Percentiles rank a stretch among this genome's conserved stretches.
Evolutionary conservation across 768 basidiomycete species (phyloP).

Genomic region (Psilocybe tampanensis): DNA sequence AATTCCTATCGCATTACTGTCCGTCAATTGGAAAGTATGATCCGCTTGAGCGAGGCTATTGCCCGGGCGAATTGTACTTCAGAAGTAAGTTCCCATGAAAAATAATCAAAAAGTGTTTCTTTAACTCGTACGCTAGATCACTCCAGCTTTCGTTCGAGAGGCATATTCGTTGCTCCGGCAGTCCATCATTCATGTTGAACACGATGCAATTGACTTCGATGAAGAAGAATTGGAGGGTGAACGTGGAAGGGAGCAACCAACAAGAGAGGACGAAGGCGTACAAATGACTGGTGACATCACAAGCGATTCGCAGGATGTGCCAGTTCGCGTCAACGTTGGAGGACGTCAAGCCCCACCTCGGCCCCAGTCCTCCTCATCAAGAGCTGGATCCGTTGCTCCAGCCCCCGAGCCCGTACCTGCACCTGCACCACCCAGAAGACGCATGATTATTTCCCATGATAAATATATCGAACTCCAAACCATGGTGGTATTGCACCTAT

Average conservation of each 20-base stretch:
- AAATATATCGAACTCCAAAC: conserved; percentile 90
- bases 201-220: conserved; percentile 98
- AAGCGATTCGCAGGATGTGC: conserved; percentile 46
- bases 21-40: conserved; percentile 97
- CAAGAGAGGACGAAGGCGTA: conserved; percentile 45
- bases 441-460: conserved; percentile 96
- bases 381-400: conserved; percentile 38
- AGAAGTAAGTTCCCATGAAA: conserved; percentile 56
- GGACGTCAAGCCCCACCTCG: conserved; percentile 28
- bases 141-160: conserved; percentile 91
- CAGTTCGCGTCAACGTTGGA: conserved; percentile 34
- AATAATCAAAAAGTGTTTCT: background rate
- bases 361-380: conserved; percentile 38
- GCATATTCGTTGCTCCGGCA: conserved; percentile 92
- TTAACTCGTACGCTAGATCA: conserved; percentile 60
- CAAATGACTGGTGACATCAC: conserved; percentile 64
- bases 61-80: conserved; percentile 94
- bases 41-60: conserved; percentile 95
- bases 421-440: conserved; percentile 57
- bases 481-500: conserved; percentile 82
- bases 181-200: conserved; percentile 99
- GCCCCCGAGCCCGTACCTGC: conserved; percentile 31
- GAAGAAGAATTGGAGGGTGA: conserved; percentile 78
- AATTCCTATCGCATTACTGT: conserved; percentile 98
- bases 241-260: conserved; percentile 40